Percentiles rank a stretch among this genome's conserved stretches.
Conservation (phyloP, 257 asterid genomes). For the Verbascum thapsus region DNA sequence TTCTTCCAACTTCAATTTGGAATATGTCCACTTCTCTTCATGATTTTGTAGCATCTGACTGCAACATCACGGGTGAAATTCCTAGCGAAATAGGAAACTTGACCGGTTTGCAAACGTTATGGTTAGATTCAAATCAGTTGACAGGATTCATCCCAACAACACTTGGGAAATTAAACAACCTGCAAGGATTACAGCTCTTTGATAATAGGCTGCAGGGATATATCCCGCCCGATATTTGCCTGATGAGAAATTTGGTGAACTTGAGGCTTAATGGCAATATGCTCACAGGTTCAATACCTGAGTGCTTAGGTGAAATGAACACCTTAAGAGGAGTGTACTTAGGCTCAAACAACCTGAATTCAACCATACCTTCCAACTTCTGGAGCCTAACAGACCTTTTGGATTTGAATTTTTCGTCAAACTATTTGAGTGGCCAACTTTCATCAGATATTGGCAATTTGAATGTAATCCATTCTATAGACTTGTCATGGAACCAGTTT, state of each 20-base stretch:
- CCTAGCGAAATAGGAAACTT: conserved; percentile 38
- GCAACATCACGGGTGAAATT: conserved; percentile 32
- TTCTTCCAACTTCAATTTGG: conserved; percentile 37
- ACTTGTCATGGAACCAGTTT: conserved; percentile 28
- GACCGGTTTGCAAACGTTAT: conserved; percentile 11
- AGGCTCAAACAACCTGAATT: conserved; percentile 19
- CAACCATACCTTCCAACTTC: conserved; percentile 19
- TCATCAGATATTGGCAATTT: conserved; percentile 18
- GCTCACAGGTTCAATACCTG: conserved; percentile 34
- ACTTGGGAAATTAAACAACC: conserved; percentile 21
- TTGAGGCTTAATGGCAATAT: conserved; percentile 19
- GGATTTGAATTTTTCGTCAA: conserved; percentile 24
- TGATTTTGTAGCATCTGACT: neutral
- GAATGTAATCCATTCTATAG: conserved; percentile 12
- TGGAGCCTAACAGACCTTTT: conserved; percentile 22
- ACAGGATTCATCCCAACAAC: conserved; percentile 35
- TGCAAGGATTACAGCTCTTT: conserved; percentile 7
- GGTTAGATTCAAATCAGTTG: conserved; percentile 14
- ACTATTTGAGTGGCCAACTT: conserved; percentile 18
- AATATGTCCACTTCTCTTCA: conserved; percentile 23
- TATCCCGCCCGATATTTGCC: conserved; percentile 23
- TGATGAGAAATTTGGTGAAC: conserved; percentile 18
- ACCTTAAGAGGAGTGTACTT: conserved; percentile 23
- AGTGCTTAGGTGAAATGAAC: conserved; percentile 27
- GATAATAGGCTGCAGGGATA: conserved; percentile 13